Base-by-base conservation (phyloP, 768 basidiomycete species). In the Tremella mesenterica region DNA sequence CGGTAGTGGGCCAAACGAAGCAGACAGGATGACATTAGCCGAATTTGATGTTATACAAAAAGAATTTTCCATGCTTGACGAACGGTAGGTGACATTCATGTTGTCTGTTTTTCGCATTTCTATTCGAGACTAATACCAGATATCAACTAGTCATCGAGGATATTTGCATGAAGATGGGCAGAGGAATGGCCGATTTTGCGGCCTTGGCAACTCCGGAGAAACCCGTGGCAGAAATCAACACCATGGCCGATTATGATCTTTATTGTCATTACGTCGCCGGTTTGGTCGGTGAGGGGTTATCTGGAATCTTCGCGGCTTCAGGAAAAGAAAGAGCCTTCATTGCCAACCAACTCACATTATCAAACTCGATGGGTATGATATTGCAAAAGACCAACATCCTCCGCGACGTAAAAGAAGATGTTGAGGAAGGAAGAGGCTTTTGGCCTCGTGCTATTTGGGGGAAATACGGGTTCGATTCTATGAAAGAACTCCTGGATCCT, bases 231-330 rank as follows among this genome's bases (percentile, higher is more conserved):
- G 76, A 80, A 39, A 79, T 95, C 50, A 80, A 82, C 41, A 82
- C 85, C 5, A 75, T 90, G 49, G 77, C 82, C 31, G 90, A 95
- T 61, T 99, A 91, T 76, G 89, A 96, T 72, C 80, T 99, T 13
- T 99, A 99, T 75, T 99, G 93, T 71, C 93, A 99, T 73, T 96
- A 91, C 69, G 93, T 97, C 61, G 93, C 93, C 0, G 93, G 93
- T 2, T 84, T 99, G 52, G 93, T 97, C 54, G 93, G 93, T 30
- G 92, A 97, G 73, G 92, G 92, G 43, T 81, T 93, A 28, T 89
- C 88, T 0, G 82, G 88, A 12, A 78, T 97, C 38, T 93, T 89
- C 77, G 77, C 86, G 14, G 85, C 85, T 3, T 88, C 89, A 4
- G 81, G 81, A 23, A 91, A 89, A 67, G 92, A 96, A 72, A 78